phyloP scores from a whole-genome alignment of 164 flowering plant species.

The Vitis amurensis region DNA sequence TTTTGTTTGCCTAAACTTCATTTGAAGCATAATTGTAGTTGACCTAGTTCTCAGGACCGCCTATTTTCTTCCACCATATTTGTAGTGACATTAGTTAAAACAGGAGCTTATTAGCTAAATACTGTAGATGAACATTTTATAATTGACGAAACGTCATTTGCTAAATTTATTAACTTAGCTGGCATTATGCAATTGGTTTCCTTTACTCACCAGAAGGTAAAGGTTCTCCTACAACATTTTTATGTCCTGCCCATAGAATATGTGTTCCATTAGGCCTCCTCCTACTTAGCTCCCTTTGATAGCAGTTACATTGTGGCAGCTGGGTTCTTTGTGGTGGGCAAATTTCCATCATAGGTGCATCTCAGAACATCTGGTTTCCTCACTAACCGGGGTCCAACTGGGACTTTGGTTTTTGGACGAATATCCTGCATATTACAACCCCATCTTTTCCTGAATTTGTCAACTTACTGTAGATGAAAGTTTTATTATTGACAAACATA shows the following conservation, averaged over 20 bases:
- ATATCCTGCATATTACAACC: no score
- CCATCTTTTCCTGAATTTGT: no score
- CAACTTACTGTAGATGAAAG: not conserved
- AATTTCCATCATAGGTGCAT: slow-evolving; percentile 83
- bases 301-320: slow-evolving; percentile 25
- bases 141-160: not conserved
- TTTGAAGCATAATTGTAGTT: not conserved
- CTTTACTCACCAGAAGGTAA: not conserved
- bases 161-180: no score
- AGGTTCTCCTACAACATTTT: not conserved
- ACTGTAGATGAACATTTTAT: not conserved
- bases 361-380: no score
- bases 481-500: not conserved
- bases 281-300: not conserved
- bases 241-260: not conserved
- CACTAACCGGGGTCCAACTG: no score
- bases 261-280: not conserved
- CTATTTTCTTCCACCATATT: not conserved
- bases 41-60: not conserved
- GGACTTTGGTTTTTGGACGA: no score
- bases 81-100: not conserved
- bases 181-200: no score
- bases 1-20: no score
- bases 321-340: slow-evolving; percentile 77
- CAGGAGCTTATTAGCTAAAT: not conserved